phyloP scores from a whole-genome alignment of 2,329 filamentous ascomycete genomes.

The Scolecobasidium constrictum region DNA sequence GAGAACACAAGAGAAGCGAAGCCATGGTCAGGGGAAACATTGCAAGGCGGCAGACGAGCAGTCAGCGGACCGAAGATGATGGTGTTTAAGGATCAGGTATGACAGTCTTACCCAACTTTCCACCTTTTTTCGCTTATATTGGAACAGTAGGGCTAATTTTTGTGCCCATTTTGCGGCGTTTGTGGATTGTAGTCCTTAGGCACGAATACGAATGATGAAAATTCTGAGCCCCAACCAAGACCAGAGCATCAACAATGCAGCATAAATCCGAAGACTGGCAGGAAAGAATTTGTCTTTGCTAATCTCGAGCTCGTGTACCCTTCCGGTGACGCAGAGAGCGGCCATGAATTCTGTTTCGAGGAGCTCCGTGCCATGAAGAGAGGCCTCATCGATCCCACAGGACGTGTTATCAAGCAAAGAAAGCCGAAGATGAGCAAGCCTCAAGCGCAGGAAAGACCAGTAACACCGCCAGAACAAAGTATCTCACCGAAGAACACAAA shows the following conservation, averaged over 20 bases:
- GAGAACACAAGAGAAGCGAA: slow-evolving; percentile 80
- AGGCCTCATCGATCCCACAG: slow-evolving; percentile 46
- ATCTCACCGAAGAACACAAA: background rate
- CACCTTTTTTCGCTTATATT: slow-evolving; percentile 8
- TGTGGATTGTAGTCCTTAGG: slow-evolving; percentile 42
- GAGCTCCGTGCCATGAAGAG: slow-evolving; percentile 72
- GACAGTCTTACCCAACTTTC: slow-evolving; percentile 28
- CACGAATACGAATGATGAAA: slow-evolving; percentile 19
- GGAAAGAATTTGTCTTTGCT: slow-evolving; percentile 77
- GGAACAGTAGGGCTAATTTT: background rate
- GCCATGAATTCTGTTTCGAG: slow-evolving; percentile 78
- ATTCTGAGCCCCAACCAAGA: slow-evolving; percentile 46
- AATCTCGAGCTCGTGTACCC: slow-evolving; percentile 80
- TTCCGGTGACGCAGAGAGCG: slow-evolving; percentile 52
- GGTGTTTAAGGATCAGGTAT: slow-evolving; percentile 94
- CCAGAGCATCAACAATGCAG: too few relatives aligned
- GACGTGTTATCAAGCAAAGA: background rate
- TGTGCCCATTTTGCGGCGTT: slow-evolving; percentile 28
- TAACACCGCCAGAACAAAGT: background rate
- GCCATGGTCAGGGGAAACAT: slow-evolving; percentile 84
- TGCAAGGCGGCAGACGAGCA: slow-evolving; percentile 80
- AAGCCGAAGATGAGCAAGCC: background rate
- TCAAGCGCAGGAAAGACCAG: background rate
- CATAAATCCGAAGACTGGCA: slow-evolving; percentile 71
- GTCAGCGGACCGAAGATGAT: slow-evolving; percentile 68